Evolutionary conservation across 139 green algal species (phyloP), one percentile per base, ranked within the genome.

Genomic region (Volvox africanus): DNA sequence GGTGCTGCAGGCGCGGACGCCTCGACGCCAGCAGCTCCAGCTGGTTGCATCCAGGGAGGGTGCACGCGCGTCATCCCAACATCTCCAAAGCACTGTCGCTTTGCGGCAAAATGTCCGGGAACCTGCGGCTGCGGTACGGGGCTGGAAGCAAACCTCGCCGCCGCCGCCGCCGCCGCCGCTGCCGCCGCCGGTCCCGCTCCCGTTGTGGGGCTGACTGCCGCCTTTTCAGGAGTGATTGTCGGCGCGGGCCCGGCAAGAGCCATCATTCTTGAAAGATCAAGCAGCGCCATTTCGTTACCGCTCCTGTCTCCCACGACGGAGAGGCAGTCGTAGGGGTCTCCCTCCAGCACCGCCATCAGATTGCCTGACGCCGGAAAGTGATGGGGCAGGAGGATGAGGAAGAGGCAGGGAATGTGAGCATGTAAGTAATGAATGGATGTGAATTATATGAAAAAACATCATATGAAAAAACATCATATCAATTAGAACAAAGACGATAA

Each of bases 331-430:
- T 28, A 12, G 0, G 86, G 86, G 73, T 90, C 86, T 20, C 37
- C 12, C 44, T 90, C 86, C 73, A 90, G 55, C 20, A 83, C 86
- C 30, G 86, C 50, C 6, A 90, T n/a, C 18, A 90, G n/a, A 24
- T 90, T 83, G 50, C 86, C 86, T 90, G 85, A 0, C 68, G 19
- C 17, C 62, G 62, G 62, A 69, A 69, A 17, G 62, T 26, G 62
- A 19, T 26, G 62, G 17, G 19, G n/a, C 69, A 78, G 20, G 24
- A 78, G 69, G n/a, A n/a, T n/a, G n/a, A n/a, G n/a, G n/a, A n/a
- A n/a, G n/a, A n/a, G n/a, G n/a, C n/a, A n/a, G n/a, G n/a, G n/a
- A n/a, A n/a, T n/a, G n/a, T n/a, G n/a, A n/a, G n/a, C n/a, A n/a
- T n/a, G n/a, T n/a, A n/a, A n/a, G n/a, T n/a, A n/a, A n/a, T n/a